These are phyloP conservation scores for Salvia miltiorrhiza DNA, from an alignment of 257 asterid genomes.

Conservation along the genomic window DNA sequence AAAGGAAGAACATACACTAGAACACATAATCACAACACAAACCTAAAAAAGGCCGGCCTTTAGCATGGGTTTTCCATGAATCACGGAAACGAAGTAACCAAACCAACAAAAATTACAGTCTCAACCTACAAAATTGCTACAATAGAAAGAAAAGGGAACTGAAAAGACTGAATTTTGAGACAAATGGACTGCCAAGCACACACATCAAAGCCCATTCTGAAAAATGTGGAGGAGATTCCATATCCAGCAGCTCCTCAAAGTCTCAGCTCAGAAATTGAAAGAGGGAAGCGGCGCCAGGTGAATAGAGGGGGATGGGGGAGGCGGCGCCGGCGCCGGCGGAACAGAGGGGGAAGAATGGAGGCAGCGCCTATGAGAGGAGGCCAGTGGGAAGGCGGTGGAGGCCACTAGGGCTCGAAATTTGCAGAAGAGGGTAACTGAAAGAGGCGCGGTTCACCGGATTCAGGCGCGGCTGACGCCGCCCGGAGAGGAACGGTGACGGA, in stretches of 20 bases:
- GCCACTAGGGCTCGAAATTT: no score
- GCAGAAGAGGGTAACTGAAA: no score
- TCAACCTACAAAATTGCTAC: conserved; percentile 1
- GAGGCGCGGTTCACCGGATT: no score
- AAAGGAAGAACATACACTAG: conserved; percentile 6
- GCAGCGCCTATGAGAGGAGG: no score
- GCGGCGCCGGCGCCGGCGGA: no score
- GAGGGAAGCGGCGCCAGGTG: no score
- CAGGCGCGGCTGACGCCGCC: no score
- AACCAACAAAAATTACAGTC: conserved; percentile 15
- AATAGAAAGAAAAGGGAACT: conserved; percentile 8
- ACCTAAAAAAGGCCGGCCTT: neutral
- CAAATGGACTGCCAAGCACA: conserved; percentile 23
- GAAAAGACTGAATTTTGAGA: conserved; percentile 20
- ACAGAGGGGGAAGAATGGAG: no score
- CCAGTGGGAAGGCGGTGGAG: no score
- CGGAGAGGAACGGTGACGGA: no score
- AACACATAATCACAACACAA: conserved; percentile 12
- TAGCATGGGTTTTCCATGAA: conserved; percentile 51
- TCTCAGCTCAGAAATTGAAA: conserved; percentile 26
- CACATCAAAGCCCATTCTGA: conserved; percentile 27
- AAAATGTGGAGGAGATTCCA: conserved; percentile 44
- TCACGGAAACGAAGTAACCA: neutral
- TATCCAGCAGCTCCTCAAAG: conserved; percentile 23
- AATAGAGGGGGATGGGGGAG: no score